phyloP scores from a whole-genome alignment of 805 yeast genomes.

The Yarrowia deformans region DNA sequence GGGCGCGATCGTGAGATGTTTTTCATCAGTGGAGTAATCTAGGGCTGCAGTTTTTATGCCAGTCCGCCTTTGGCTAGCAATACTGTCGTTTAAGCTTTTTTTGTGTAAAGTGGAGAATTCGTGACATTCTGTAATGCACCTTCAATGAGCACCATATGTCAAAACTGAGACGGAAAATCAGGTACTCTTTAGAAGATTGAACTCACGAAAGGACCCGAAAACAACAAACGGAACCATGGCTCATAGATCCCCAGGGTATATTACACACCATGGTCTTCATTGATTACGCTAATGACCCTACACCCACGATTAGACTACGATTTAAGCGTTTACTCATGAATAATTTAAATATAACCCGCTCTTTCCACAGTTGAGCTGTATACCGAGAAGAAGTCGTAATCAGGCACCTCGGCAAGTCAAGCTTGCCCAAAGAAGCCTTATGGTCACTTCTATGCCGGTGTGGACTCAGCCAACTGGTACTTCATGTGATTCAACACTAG shows the following conservation, averaged over 20 bases:
- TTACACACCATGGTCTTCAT: too few relatives aligned
- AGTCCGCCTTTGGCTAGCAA: too few relatives aligned
- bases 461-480: background rate
- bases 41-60: too few relatives aligned
- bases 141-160: conserved; percentile 31
- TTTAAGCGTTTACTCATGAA: background rate
- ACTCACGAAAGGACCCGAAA: background rate
- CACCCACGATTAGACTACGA: background rate
- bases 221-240: too few relatives aligned
- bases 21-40: too few relatives aligned
- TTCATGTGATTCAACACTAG: conserved; percentile 1
- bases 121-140: conserved; percentile 20
- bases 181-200: too few relatives aligned
- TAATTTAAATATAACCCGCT: conserved; percentile 1
- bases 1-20: background rate
- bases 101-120: background rate
- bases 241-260: too few relatives aligned
- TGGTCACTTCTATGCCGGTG: background rate
- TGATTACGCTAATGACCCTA: too few relatives aligned
- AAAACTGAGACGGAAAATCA: background rate
- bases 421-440: background rate
- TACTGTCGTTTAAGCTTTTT: background rate
- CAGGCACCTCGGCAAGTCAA: too few relatives aligned
- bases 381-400: too few relatives aligned
- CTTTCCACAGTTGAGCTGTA: background rate